These are phyloP conservation scores for Bipolaris cookei DNA, from an alignment of 2,329 filamentous ascomycete species.

Conservation along the genomic window DNA sequence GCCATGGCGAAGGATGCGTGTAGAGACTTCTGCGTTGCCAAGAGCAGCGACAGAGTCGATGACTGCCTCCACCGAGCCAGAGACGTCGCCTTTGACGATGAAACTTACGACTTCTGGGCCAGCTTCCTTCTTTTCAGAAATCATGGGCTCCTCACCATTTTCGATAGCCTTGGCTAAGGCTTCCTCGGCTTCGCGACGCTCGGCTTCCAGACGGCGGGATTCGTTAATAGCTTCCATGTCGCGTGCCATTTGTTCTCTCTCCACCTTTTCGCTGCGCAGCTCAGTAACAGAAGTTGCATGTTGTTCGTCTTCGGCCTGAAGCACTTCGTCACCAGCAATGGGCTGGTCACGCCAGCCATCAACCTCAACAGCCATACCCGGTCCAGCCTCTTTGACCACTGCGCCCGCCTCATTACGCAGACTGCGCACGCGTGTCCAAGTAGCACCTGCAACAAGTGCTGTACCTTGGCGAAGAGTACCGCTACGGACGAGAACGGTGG, in stretches of 20 bases:
- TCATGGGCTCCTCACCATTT: conserved; percentile 26
- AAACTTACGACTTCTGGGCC: conserved; percentile 72
- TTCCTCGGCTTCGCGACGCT: conserved; percentile 67
- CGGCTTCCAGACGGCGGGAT: conserved; percentile 62
- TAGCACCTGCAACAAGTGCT: conserved; percentile 83
- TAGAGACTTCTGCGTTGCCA: conserved; percentile 82
- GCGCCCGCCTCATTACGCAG: conserved; percentile 84
- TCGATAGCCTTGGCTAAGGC: conserved; percentile 44
- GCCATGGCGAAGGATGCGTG: conserved; percentile 76
- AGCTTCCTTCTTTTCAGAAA: conserved; percentile 52
- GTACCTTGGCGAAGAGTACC: conserved; percentile 84
- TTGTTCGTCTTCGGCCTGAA: conserved; percentile 81
- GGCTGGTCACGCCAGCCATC: conserved; percentile 94
- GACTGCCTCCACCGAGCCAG: conserved; percentile 91
- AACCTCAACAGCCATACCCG: conserved; percentile 89
- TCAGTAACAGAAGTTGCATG: conserved; percentile 79
- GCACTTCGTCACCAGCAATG: conserved; percentile 81
- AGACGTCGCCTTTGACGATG: conserved; percentile 90
- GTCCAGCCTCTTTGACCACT: conserved; percentile 74
- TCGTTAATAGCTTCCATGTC: conserved; percentile 82
- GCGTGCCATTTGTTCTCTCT: conserved; percentile 68
- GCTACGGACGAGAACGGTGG: conserved; percentile 85
- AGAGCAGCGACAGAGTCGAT: conserved; percentile 76
- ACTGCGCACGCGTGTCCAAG: conserved; percentile 84
- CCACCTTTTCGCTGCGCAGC: conserved; percentile 74